A percentile compares a stretch with the other conserved stretches of the same genome.
These are phyloP conservation scores for Melaleuca alternifolia DNA, from an alignment of 345 rosid genomes.

Conservation along the genomic window DNA sequence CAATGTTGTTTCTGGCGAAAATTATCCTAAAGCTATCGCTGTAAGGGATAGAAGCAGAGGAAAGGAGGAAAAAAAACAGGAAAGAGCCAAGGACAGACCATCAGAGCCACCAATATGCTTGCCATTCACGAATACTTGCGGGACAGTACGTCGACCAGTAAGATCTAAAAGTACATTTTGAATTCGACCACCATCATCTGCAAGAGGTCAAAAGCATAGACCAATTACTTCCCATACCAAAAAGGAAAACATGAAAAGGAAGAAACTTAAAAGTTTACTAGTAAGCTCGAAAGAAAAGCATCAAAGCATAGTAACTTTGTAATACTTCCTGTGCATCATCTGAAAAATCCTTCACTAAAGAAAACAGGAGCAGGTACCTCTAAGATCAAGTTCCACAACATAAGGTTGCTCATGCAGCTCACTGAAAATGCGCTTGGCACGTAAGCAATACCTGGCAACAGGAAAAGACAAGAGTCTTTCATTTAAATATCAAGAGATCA, in stretches of 20 bases:
- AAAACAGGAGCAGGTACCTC: slow-evolving; percentile 32
- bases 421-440: slow-evolving; percentile 48
- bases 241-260: background rate
- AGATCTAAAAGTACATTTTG: slow-evolving; percentile 63
- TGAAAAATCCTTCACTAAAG: background rate
- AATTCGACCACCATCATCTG: slow-evolving; percentile 73
- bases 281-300: background rate
- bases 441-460: slow-evolving; percentile 32
- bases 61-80: background rate
- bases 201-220: background rate
- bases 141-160: slow-evolving; percentile 73
- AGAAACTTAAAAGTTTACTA: background rate
- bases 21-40: background rate
- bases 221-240: background rate
- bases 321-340: background rate
- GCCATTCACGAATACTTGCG: slow-evolving; percentile 82
- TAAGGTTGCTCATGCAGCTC: slow-evolving; percentile 38
- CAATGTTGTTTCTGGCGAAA: background rate
- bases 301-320: background rate
- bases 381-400: slow-evolving; percentile 66
- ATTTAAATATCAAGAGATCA: background rate
- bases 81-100: slow-evolving; percentile 19
- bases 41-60: background rate
- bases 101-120: slow-evolving; percentile 91
- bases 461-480: background rate